Percentiles rank a stretch among this genome's conserved stretches.
Evolutionary conservation across 768 basidiomycete species (phyloP).

Genomic region (Suillus ampliporus): DNA sequence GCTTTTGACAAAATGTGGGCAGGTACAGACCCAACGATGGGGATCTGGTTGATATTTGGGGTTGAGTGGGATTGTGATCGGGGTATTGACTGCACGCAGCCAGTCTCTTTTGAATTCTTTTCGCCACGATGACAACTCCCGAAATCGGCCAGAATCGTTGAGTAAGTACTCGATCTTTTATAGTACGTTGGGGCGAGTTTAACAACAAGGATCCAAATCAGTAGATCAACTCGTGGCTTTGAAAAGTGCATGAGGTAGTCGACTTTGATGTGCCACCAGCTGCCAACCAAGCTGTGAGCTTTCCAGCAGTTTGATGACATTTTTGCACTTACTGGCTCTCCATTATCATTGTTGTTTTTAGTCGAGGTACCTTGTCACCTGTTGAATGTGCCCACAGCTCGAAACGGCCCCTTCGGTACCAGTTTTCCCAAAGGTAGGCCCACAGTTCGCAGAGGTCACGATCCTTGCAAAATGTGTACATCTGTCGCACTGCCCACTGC

Average conservation of each 20-base stretch:
- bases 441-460: neutral
- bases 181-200: constrained; percentile 34
- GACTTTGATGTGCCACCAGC: constrained; percentile 42
- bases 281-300: constrained; percentile 6
- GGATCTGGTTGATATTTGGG: constrained; percentile 20
- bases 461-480: constrained; percentile 5
- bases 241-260: neutral
- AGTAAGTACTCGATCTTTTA: constrained; percentile 7
- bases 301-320: too few relatives aligned
- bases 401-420: too few relatives aligned
- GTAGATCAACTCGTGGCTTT: constrained; percentile 25
- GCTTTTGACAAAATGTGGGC: constrained; percentile 21
- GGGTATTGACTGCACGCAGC: neutral
- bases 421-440: too few relatives aligned
- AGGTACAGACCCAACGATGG: constrained; percentile 26
- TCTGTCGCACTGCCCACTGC: constrained; percentile 10
- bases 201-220: constrained; percentile 37
- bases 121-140: too few relatives aligned
- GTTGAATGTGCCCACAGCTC: constrained; percentile 6
- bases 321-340: constrained; percentile 9
- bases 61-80: constrained; percentile 16
- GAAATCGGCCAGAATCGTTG: constrained; percentile 3
- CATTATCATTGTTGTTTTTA: constrained; percentile 8
- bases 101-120: neutral
- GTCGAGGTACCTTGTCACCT: constrained; percentile 27